Conservation (phyloP, 1,284 basidiomycete genomes). For the Athelia psychrophila region DNA sequence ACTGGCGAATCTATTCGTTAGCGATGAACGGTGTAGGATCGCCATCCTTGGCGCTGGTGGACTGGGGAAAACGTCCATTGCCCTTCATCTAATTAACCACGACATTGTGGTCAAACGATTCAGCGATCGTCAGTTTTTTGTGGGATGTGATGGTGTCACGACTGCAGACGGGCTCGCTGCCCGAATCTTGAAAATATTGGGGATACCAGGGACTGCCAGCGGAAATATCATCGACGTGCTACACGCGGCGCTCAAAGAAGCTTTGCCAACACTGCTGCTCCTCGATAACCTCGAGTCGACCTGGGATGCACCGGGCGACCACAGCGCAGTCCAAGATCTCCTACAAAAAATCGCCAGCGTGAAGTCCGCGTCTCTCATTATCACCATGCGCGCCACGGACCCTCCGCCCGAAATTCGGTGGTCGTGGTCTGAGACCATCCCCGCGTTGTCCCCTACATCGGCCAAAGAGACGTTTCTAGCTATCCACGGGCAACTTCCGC, state of each 20-base stretch:
- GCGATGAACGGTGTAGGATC: not conserved
- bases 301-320: not conserved
- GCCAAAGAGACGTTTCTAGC: not conserved
- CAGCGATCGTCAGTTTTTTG: not conserved
- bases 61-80: not conserved
- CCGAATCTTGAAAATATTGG: not conserved
- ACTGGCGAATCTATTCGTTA: not conserved
- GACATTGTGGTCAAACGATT: not conserved
- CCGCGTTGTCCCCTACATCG: not conserved
- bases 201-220: not conserved
- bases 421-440: not conserved
- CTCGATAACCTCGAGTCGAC: not conserved
- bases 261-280: not conserved
- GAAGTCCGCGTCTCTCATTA: not conserved
- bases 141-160: constrained; percentile 1
- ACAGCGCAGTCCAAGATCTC: not conserved
- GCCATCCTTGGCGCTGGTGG: not conserved
- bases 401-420: not conserved
- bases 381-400: not conserved
- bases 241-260: not conserved
- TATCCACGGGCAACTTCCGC: not conserved
- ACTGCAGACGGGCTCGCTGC: not conserved
- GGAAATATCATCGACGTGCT: not conserved
- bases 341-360: not conserved
- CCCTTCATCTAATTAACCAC: not conserved